Base-by-base conservation (phyloP, 2,329 filamentous ascomycete genomes). In the Tolypocladium ovalisporum region DNA sequence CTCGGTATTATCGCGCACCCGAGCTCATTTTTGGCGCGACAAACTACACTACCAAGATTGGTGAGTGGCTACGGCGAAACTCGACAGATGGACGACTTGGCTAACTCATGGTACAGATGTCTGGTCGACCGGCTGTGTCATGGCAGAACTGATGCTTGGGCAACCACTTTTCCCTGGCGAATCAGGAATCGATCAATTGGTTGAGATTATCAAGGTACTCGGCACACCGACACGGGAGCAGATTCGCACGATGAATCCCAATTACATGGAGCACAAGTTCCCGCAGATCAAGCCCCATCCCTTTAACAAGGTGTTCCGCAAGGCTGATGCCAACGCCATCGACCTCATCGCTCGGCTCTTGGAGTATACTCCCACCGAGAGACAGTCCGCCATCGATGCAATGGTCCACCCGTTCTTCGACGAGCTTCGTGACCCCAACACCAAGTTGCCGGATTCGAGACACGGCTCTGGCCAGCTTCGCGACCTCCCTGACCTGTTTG, bases 191-290 rank as follows among this genome's bases (percentile, higher is more conserved):
- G 94, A 99, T 71, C 94, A 99, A 73, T 80, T 99, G 54, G 94
- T 99, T 52, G 94, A 99, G 75, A 99, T 99, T 71, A 99, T 99
- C 81, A 99, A 99, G 78, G 93, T 99, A 56, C 79, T 99, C 60
- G 94, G 94, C 59, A 99, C 94, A 22, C 94, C 94, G 22, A 97
- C 94, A 39, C 84, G 94, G 63, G 94, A 99, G 73, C 94, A 99
- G 75, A 99, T 99, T 69, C 89, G 94, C 65, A 99, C 94, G 63
- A 99, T 99, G 94, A 99, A 99, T 75, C 94, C 94, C 59, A 99
- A 99, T 76, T 99, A 99, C 76, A 99, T 99, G 94, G 94, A 99
- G 78, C 94, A 99, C 79, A 97, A 97, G 79, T 99, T 99, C 76
- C 94, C 94, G 53, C 94, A 99, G 75, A 99, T 99, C 79, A 99